Conservation (phyloP, 2,329 filamentous ascomycete genomes). For the Fusarium sp. region DNA sequence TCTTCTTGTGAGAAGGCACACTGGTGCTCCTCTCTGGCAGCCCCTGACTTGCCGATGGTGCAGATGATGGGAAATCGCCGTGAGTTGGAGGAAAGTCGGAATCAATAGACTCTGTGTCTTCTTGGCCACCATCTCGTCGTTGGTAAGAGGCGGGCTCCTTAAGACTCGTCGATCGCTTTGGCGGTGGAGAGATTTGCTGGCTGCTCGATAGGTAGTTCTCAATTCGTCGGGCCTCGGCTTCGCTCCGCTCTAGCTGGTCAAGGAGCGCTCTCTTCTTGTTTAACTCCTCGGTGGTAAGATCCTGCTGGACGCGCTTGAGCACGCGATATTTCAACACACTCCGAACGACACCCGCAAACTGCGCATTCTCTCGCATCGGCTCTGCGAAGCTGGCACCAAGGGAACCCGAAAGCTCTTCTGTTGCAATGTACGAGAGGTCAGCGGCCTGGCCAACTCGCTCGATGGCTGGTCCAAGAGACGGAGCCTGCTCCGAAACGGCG, state of each 20-base stretch:
- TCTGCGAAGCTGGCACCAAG: slow-evolving; percentile 96
- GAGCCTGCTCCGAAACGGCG: slow-evolving; percentile 91
- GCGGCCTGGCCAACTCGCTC: slow-evolving; percentile 95
- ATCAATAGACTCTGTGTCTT: slow-evolving; percentile 91
- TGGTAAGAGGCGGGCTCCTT: slow-evolving; percentile 63
- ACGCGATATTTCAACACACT: slow-evolving; percentile 90
- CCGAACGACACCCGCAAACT: slow-evolving; percentile 95
- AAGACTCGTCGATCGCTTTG: slow-evolving; percentile 72
- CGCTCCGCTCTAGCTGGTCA: slow-evolving; percentile 91
- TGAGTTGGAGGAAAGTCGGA: slow-evolving; percentile 95
- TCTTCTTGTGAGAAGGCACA: slow-evolving; percentile 75
- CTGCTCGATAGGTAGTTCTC: slow-evolving; percentile 89
- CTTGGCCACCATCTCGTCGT: slow-evolving; percentile 68
- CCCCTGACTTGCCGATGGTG: slow-evolving; percentile 80
- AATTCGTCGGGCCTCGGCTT: slow-evolving; percentile 91
- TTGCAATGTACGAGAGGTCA: slow-evolving; percentile 95
- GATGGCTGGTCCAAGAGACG: slow-evolving; percentile 89
- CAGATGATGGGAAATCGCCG: slow-evolving; percentile 72
- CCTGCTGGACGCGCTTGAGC: slow-evolving; percentile 94
- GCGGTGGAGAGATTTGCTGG: slow-evolving; percentile 72
- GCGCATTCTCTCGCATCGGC: slow-evolving; percentile 96
- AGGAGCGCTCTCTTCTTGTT: slow-evolving; percentile 86
- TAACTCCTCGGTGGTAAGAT: slow-evolving; percentile 95
- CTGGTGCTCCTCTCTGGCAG: slow-evolving; percentile 66
- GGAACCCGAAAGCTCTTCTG: slow-evolving; percentile 87